phyloP scores from a whole-genome alignment of 1,139 yeast species.

The Blastobotrys elegans region DNA sequence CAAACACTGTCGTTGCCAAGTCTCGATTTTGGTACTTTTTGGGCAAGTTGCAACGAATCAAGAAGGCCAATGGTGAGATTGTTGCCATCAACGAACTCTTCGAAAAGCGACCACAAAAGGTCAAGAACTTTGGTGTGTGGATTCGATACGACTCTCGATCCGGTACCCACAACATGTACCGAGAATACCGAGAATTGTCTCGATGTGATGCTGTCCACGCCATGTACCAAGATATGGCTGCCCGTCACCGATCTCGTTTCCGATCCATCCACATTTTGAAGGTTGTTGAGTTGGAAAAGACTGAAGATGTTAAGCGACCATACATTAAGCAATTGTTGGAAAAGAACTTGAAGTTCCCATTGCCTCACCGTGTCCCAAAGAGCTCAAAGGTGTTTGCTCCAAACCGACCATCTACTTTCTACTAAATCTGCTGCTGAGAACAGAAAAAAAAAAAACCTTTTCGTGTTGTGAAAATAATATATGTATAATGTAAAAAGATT shows the following conservation, averaged over 20 bases:
- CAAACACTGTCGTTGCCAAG: constrained; percentile 98
- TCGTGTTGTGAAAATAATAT: too few relatives aligned
- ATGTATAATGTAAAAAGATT: too few relatives aligned
- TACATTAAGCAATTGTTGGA: constrained; percentile 96
- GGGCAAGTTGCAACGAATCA: constrained; percentile 98
- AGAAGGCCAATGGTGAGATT: constrained; percentile 99
- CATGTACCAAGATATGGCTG: constrained; percentile 99
- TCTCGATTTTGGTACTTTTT: constrained; percentile 99
- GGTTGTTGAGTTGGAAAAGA: constrained; percentile 98
- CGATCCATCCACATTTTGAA: constrained; percentile 92
- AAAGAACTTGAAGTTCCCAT: constrained; percentile 98
- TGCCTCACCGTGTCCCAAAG: constrained; percentile 98
- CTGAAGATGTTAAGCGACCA: constrained; percentile 98
- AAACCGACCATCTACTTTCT: constrained; percentile 95
- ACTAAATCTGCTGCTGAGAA: too few relatives aligned
- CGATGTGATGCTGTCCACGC: constrained; percentile 99
- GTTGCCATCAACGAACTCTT: constrained; percentile 86
- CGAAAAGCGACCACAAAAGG: constrained; percentile 98
- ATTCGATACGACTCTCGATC: constrained; percentile 99
- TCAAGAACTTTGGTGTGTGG: constrained; percentile 99
- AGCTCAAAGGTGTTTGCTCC: constrained; percentile 81
- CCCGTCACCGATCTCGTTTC: constrained; percentile 99
- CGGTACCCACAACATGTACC: constrained; percentile 99
- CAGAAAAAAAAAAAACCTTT: too few relatives aligned
- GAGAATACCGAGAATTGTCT: constrained; percentile 99